Conservation (phyloP, 257 asterid genomes). For the Coffea eugenioides region DNA sequence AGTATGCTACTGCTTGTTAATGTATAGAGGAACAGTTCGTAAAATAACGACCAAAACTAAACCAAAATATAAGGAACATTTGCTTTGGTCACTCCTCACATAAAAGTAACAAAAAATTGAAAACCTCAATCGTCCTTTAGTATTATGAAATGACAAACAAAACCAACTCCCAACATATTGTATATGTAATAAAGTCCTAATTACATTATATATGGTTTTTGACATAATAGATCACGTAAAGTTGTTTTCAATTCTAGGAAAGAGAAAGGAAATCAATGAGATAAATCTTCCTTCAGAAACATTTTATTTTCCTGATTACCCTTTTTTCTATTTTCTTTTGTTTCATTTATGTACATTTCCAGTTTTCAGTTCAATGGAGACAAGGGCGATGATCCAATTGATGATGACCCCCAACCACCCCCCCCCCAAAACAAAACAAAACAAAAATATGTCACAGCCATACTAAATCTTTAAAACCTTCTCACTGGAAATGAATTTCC, state of each 20-base stretch:
- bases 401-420: neutral
- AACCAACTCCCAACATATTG: neutral
- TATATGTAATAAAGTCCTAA: neutral
- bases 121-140: neutral
- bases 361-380: neutral
- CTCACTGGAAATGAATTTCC: neutral
- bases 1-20: neutral
- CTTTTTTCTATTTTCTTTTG: neutral
- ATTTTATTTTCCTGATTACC: neutral
- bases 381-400: neutral
- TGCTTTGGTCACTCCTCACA: neutral
- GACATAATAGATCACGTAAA: neutral
- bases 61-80: no score
- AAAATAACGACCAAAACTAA: no score
- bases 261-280: neutral
- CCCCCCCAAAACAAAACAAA: no score
- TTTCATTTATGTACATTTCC: no score
- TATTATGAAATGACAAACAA: neutral
- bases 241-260: neutral
- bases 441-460: neutral
- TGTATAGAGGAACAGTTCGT: no score
- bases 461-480: neutral
- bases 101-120: neutral
- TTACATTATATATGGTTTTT: neutral
- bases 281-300: neutral